Evolutionary conservation across 129 eudicot genomes (phyloP), one percentile per base, ranked within the genome.

Genomic region (Lactuca sativa): DNA sequence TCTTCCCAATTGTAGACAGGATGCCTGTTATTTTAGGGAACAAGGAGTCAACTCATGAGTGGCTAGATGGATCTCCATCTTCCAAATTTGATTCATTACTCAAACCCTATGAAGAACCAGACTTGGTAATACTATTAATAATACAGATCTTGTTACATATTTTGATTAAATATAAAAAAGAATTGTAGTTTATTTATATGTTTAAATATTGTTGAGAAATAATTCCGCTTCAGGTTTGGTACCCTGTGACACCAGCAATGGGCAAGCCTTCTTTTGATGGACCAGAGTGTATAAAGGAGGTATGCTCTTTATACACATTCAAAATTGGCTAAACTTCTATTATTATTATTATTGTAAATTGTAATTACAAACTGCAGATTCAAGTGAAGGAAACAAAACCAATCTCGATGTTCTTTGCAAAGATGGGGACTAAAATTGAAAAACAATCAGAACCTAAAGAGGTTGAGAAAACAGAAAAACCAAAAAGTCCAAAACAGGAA

Each of bases 241-340:
- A 93, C 38, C 92, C 99, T 2, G 99, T 93, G 65, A 83, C 99
- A 54, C 68, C 92, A n/a, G 95, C 92, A 44, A 90, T 93, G 88
- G 95, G 91, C 21, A 93, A 93, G 68, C 85, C 96, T 70, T 82
- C 99, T 15, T 93, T 87, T 62, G 87, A 87, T 78, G 97, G 97
- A 60, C 97, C 99, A 18, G 99, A 93, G 74, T 93, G 99, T 89
- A 81, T 90, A 69, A 83, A 79, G 76, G 93, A 93, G 97, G 99
- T 91, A 88, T 48, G 69, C n/a, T 38, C 18, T 59, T 47, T 52
- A 21, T 65, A 14, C 6, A 64, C 51, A 54, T 54, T 14, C 6
- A 15, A 58, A 59, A 21, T 57, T 71, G 33, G 17, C 17, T 6
- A 17, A 43, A 56, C 34, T 52, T 25, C 2, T 25, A 0, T 25